Evolutionary conservation across 257 asterid genomes (phyloP).

Genomic region (Ocimum tenuiflorum): DNA sequence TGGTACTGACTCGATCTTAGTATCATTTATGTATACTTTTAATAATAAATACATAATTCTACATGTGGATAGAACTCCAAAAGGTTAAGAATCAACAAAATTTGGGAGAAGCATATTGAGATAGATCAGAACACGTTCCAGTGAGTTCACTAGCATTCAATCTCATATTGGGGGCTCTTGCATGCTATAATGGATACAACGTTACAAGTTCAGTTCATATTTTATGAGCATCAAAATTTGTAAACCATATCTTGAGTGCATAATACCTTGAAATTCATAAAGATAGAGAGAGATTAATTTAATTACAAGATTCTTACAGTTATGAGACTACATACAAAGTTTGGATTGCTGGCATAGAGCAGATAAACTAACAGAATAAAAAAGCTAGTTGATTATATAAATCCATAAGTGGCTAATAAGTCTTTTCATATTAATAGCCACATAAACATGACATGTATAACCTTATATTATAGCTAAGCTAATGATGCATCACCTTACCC

Average conservation of each 20-base stretch:
- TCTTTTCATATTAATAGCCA: conserved; percentile 64
- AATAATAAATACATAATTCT: too few species aligned
- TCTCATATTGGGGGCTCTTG: too few species aligned
- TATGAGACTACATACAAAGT: conserved; percentile 94
- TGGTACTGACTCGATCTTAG: too few species aligned
- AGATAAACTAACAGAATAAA: conserved; percentile 55
- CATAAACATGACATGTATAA: neutral
- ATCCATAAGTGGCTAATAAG: conserved; percentile 51
- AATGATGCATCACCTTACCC: conserved; percentile 54
- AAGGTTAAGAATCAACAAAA: too few species aligned
- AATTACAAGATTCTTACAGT: conserved; percentile 8
- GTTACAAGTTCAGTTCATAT: too few species aligned
- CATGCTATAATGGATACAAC: too few species aligned
- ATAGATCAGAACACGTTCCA: too few species aligned
- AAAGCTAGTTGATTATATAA: conserved; percentile 8
- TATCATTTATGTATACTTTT: too few species aligned
- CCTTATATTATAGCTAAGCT: conserved; percentile 12
- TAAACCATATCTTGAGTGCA: conserved; percentile 74
- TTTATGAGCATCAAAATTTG: conserved; percentile 30
- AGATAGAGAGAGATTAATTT: neutral
- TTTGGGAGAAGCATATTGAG: too few species aligned
- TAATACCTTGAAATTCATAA: conserved; percentile 42
- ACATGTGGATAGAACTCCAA: too few species aligned
- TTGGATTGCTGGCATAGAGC: conserved; percentile 73
- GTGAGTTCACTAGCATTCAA: too few species aligned